Evolutionary conservation across 345 rosid genomes (phyloP).

Genomic region (Salix udensis): DNA sequence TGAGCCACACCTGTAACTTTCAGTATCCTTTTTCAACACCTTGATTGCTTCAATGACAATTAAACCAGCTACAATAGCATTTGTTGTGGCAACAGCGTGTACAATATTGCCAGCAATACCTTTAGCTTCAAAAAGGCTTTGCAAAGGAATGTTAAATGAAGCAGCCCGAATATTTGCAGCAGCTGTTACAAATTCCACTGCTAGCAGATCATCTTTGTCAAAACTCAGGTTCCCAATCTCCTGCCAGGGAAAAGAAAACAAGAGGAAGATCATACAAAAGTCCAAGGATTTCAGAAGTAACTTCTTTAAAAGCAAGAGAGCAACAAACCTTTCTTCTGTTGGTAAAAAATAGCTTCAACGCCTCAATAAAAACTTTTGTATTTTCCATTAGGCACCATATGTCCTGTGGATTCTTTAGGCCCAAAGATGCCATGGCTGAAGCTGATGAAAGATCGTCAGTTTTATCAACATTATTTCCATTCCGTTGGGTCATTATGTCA

Average conservation of each 20-base stretch:
- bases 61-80: conserved; percentile 88
- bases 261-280: neutral
- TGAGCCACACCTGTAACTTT: conserved; percentile 62
- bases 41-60: conserved; percentile 97
- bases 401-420: conserved; percentile 97
- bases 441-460: conserved; percentile 36
- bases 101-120: conserved; percentile 99
- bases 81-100: conserved; percentile 98
- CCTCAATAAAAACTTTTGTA: conserved; percentile 77
- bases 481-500: conserved; percentile 45
- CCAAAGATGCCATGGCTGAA: conserved; percentile 80
- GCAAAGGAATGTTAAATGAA: conserved; percentile 88
- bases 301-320: conserved; percentile 3
- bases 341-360: conserved; percentile 64
- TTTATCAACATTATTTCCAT: conserved; percentile 56
- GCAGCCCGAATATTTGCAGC: conserved; percentile 97
- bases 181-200: conserved; percentile 95
- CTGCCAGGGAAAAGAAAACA: conserved; percentile 34
- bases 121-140: conserved; percentile 98
- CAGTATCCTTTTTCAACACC: conserved; percentile 66
- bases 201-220: conserved; percentile 98
- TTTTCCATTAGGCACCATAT: conserved; percentile 79
- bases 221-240: conserved; percentile 87
- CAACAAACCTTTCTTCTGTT: conserved; percentile 70
- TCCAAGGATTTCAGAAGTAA: conserved; percentile 3